Conservation (phyloP, 768 basidiomycete species). For the Tubosaeta sp. region DNA sequence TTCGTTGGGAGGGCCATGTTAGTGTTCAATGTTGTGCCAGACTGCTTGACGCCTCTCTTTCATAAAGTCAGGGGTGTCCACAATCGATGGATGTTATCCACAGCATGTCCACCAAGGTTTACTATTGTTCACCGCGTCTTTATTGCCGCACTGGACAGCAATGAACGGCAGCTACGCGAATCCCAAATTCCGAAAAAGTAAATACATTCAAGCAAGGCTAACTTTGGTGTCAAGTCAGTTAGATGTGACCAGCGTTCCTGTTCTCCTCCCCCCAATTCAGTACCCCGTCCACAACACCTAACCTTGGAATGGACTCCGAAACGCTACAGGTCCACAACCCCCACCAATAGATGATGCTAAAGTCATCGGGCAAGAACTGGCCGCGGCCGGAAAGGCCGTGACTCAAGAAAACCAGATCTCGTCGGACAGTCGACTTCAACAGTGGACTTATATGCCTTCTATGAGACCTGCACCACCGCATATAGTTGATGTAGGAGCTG, state of each 20-base stretch:
- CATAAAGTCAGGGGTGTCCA: background rate
- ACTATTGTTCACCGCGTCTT: too few species aligned
- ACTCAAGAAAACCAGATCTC: slow-evolving; percentile 90
- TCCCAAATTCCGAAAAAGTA: too few species aligned
- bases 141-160: too few species aligned
- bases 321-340: slow-evolving; percentile 62
- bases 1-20: background rate
- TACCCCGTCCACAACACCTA: slow-evolving; percentile 26
- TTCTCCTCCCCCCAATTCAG: too few species aligned
- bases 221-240: too few species aligned
- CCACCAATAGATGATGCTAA: slow-evolving; percentile 77
- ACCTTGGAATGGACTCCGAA: slow-evolving; percentile 74
- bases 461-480: slow-evolving; percentile 84
- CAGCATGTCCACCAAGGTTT: too few species aligned
- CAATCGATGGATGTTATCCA: background rate
- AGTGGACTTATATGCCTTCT: slow-evolving; percentile 71
- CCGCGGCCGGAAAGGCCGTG: slow-evolving; percentile 76
- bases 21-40: background rate
- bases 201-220: background rate
- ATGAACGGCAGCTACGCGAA: too few species aligned
- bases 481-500: slow-evolving; percentile 73
- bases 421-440: slow-evolving; percentile 93
- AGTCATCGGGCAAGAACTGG: slow-evolving; percentile 74
- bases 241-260: slow-evolving; percentile 37
- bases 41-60: background rate